Evolutionary conservation across 345 rosid species (phyloP), one percentile per base, ranked within the genome.

Genomic region (Brassica rapa): DNA sequence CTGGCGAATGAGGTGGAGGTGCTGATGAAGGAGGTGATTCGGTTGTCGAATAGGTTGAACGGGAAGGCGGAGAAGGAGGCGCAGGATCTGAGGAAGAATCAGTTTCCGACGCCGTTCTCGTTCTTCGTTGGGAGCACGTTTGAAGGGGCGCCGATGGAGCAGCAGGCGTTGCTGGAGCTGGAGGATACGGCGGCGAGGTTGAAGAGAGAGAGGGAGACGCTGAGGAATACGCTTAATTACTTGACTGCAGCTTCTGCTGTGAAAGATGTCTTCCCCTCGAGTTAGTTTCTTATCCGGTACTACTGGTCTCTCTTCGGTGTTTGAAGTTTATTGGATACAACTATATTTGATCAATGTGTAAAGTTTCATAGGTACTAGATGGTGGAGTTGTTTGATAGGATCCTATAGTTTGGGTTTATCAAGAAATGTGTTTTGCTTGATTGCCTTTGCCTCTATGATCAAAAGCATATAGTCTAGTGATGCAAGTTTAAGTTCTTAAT

Each of bases 181-280:
- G 97, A 92, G 68, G 97, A 94, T 55, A 88, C 98, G 5, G 97
- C 97, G 7, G 84, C 95, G 27, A 84, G 98, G 83, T 78, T 94
- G 77, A 91, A 94, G 83, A 87, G 97, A 69, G 98, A 94, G 87
- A 92, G 89, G 89, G 97, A 89, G 81, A 92, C 97, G 4, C 69
- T 92, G 81, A 88, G 91, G 90, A 89, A 92, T 76, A 94, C 97
- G 1, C 92, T 94, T 53, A 94, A 92, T 80, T 94, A 94, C 84
- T 85, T 92, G 85, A 82, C 87, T 0, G 98, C 98, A 1, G 97
- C 97, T n/a, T 88, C 97, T 6, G 98, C 97, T 0, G 97, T 94
- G 8, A 94, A 94, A 86, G 97, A 91, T 60, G 97, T 87, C 63
- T 92, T 94, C 76, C 97, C 98, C 0, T 92, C 98, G 2, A 12